Evolutionary conservation across 2,329 filamentous ascomycete species (phyloP).

Genomic region (Hymenoscyphus albidus): DNA sequence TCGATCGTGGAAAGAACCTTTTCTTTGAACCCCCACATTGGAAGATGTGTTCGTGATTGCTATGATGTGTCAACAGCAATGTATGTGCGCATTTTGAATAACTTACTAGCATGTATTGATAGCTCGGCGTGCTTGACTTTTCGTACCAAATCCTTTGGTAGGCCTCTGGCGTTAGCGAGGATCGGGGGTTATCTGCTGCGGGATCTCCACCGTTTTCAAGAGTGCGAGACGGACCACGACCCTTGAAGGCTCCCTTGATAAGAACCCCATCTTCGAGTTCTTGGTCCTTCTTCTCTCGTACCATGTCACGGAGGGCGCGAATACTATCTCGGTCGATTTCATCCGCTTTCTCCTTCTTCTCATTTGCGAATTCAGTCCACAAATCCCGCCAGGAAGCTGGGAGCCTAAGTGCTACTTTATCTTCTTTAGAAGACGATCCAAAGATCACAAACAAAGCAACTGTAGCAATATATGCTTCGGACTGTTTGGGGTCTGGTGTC

Average conservation of each 20-base stretch:
- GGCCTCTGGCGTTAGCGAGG: conserved; percentile 33
- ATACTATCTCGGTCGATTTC: conserved; percentile 65
- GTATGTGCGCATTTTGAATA: background rate
- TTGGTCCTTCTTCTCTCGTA: conserved; percentile 65
- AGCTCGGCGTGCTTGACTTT: conserved; percentile 56
- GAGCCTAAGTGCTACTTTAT: conserved; percentile 76
- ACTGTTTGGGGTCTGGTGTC: conserved; percentile 72
- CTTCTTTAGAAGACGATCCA: conserved; percentile 72
- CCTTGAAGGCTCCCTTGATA: conserved; percentile 71
- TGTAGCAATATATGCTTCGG: conserved; percentile 82
- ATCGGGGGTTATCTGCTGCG: conserved; percentile 34
- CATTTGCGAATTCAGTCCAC: conserved; percentile 72
- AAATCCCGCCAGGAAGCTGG: conserved; percentile 80
- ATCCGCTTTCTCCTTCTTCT: conserved; percentile 67
- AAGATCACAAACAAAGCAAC: conserved; percentile 79
- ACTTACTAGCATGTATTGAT: conserved; percentile 71
- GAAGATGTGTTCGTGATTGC: conserved; percentile 70
- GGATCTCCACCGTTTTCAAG: conserved; percentile 48
- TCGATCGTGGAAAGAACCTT: conserved; percentile 76
- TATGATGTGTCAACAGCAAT: conserved; percentile 31
- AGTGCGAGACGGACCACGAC: conserved; percentile 47
- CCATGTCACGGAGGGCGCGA: conserved; percentile 63
- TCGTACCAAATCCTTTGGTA: conserved; percentile 57
- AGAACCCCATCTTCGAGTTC: conserved; percentile 73
- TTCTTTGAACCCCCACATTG: conserved; percentile 82